phyloP scores from a whole-genome alignment of 257 asterid species.

The Voacanga thouarsii region DNA sequence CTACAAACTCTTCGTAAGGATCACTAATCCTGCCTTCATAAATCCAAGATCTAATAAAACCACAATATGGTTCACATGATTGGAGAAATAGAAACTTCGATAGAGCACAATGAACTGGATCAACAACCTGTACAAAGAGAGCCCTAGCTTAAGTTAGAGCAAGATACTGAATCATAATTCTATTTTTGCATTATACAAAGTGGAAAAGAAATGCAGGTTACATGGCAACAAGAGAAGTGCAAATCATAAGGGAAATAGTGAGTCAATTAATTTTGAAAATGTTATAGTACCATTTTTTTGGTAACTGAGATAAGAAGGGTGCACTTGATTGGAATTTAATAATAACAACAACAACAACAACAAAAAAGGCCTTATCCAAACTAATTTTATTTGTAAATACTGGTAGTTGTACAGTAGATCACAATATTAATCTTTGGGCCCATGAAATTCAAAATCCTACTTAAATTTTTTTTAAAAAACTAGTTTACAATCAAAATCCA shows the following conservation, averaged over 20 bases:
- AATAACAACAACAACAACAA: too few relatives aligned
- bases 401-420: too few relatives aligned
- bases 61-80: slow-evolving; percentile 83
- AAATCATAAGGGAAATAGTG: not conserved
- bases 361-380: too few relatives aligned
- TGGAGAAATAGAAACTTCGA: slow-evolving; percentile 85
- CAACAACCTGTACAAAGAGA: slow-evolving; percentile 60
- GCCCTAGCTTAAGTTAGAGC: not conserved
- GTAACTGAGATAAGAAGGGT: not conserved
- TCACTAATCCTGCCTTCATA: slow-evolving; percentile 77
- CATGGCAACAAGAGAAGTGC: not conserved
- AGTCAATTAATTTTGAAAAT: not conserved
- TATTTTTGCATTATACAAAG: not conserved
- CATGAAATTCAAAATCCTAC: too few relatives aligned
- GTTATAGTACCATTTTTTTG: not conserved
- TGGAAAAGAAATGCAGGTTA: not conserved
- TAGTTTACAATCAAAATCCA: too few relatives aligned
- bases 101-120: slow-evolving; percentile 72
- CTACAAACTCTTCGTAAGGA: slow-evolving; percentile 77
- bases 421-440: too few relatives aligned
- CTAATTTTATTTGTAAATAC: too few relatives aligned
- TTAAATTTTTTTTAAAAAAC: too few relatives aligned
- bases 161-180: not conserved
- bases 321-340: too few relatives aligned
- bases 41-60: slow-evolving; percentile 91